Base-by-base conservation (phyloP, 1,139 yeast genomes). In the Saccharomycopsis hybrid region DNA sequence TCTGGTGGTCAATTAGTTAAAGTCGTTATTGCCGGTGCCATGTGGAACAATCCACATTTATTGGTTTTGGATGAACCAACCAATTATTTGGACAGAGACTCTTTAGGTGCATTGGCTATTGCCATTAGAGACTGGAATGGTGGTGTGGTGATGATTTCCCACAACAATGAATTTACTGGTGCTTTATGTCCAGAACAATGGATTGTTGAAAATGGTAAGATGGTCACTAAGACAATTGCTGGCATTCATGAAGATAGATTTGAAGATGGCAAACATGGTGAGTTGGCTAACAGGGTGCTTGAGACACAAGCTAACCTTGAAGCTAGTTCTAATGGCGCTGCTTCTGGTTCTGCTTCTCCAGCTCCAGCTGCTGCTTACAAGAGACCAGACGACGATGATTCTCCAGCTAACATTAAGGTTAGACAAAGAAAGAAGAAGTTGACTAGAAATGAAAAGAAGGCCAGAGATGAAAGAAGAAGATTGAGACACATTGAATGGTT, bases 401-500 rank as follows among this genome's bases (percentile, higher is more conserved):
- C 96, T 35, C 97, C 97, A 11, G 96, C 96, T 47, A 86, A 92
- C 67, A 89, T 92, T 69, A 92, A 92, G 77, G 88, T 89, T 53
- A 85, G 86, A 69, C 76, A 75, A 63, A 83, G 88, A 77, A 90
- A 86, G 84, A 80, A 80, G 76, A 92, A 90, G 86, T 82, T 92
- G 71, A 85, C 97, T 62, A 90, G 98, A 83, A 92, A 92, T 96
- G 92, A 92, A 96, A 92, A 92, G 97, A 92, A 92, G 96, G 98
- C 92, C 80, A 89, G 98, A 84, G 95, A 85, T 44, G 95, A 86
- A 66, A 83, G 97, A 73, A 85, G 97, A 73, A 84, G 98, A 70
- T 72, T 88, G 67, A 82, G 97, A 70, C 85, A 92, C 68, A 73
- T 92, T 55, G 96, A 87, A 62, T 92, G 98, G 98, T 77, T 92